Evolutionary conservation across 352 stramenopile genomes (phyloP).

Genomic region (Globisporangium nunn): DNA sequence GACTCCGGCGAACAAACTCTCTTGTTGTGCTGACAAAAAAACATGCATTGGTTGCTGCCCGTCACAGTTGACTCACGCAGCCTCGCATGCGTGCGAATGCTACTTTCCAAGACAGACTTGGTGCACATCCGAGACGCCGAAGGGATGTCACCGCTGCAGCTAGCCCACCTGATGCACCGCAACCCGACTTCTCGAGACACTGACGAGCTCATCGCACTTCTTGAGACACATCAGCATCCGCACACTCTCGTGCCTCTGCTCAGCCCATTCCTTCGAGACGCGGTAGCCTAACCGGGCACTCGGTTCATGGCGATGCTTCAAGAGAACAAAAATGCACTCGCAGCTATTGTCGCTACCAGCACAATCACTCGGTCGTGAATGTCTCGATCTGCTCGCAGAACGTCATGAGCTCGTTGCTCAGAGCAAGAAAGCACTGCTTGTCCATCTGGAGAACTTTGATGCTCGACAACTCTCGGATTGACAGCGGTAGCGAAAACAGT

Average conservation of each 20-base stretch:
- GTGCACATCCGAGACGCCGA: not conserved
- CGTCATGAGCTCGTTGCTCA: conserved; percentile 21
- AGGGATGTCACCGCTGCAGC: conserved; percentile 6
- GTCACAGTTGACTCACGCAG: conserved; percentile 1
- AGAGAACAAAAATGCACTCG: no score
- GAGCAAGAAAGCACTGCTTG: conserved; percentile 39
- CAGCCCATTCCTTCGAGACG: conserved; percentile 3
- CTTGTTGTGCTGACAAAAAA: no score
- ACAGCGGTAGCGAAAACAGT: conserved; percentile 20
- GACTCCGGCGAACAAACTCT: no score
- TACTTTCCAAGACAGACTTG: conserved; percentile 9
- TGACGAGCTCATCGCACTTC: conserved; percentile 6
- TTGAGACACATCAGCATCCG: conserved; percentile 4
- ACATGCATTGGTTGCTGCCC: no score
- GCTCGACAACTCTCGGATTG: conserved; percentile 15
- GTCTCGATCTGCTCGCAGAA: conserved; percentile 27
- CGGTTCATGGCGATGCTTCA: not conserved
- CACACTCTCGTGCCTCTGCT: conserved; percentile 1
- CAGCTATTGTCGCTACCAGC: no score
- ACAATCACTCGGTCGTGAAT: conserved; percentile 6
- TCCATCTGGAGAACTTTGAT: conserved; percentile 38
- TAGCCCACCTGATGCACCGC: conserved; percentile 3
- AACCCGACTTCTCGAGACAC: not conserved
- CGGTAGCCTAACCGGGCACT: not conserved
- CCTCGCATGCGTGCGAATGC: conserved; percentile 1